A percentile compares a stretch with the other conserved stretches of the same genome.
Conservation (phyloP, 2,329 filamentous ascomycete species). For the Colletotrichum liaoningense region DNA sequence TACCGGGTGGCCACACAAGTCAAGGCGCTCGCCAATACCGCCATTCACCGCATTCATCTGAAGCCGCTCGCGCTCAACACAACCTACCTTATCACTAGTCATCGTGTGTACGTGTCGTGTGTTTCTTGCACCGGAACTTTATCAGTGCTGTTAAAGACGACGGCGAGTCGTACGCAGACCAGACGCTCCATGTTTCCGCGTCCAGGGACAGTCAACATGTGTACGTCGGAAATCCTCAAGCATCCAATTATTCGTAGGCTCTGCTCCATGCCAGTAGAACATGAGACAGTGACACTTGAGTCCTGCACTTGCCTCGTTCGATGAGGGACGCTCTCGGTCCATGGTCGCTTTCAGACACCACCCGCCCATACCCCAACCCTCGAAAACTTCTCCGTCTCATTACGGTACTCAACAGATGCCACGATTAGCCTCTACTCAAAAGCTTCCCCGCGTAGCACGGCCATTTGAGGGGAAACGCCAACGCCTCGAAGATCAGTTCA, state of each 20-base stretch:
- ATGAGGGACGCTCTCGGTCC: neutral
- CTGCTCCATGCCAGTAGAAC: neutral
- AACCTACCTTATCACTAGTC: constrained; percentile 1
- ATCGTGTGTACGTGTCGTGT: neutral
- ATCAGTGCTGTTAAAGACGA: neutral
- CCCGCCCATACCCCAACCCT: neutral
- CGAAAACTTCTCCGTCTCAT: neutral
- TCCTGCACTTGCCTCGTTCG: neutral
- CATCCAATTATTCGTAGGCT: neutral
- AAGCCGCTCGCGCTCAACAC: constrained; percentile 4
- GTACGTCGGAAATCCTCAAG: neutral
- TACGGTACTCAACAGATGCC: neutral
- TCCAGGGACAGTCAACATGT: neutral
- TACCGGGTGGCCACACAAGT: neutral
- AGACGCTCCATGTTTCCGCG: neutral
- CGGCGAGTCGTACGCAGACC: neutral
- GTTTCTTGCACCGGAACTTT: constrained; percentile 8
- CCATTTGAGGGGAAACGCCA: neutral
- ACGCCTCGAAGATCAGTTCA: constrained; percentile 12
- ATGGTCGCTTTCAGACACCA: neutral
- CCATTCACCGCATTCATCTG: constrained; percentile 25
- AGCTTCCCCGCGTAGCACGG: constrained; percentile 54
- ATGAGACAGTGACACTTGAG: neutral
- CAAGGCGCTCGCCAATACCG: constrained; percentile 10
- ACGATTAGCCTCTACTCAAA: neutral